Evolutionary conservation across 495 filamentous ascomycete species (phyloP).

Genomic region (Friedmanniomyces simplex): DNA sequence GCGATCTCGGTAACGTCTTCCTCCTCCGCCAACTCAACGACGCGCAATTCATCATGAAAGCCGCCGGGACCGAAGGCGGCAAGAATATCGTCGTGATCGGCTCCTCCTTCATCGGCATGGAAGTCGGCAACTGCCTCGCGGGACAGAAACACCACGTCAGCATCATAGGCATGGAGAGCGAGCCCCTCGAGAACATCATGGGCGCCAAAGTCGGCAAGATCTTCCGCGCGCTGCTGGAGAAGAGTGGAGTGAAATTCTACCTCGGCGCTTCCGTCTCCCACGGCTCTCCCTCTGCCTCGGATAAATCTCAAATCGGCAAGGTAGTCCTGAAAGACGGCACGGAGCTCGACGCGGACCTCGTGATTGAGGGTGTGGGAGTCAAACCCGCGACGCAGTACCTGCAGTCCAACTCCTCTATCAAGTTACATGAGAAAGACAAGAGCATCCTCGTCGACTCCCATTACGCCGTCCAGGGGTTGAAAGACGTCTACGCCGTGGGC

Average conservation of each 20-base stretch:
- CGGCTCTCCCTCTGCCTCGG: slow-evolving; percentile 55
- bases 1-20: slow-evolving; percentile 75
- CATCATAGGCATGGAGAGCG: slow-evolving; percentile 86
- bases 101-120: slow-evolving; percentile 93
- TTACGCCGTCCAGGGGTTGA: slow-evolving; percentile 61
- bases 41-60: slow-evolving; percentile 60
- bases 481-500: slow-evolving; percentile 84
- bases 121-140: slow-evolving; percentile 69
- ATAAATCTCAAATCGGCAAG: slow-evolving; percentile 60
- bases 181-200: slow-evolving; percentile 79
- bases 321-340: slow-evolving; percentile 83
- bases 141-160: slow-evolving; percentile 67
- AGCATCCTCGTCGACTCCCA: slow-evolving; percentile 66
- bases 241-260: slow-evolving; percentile 78
- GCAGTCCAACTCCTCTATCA: slow-evolving; percentile 48
- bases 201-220: slow-evolving; percentile 71
- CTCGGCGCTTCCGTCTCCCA: slow-evolving; percentile 71
- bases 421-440: slow-evolving; percentile 67
- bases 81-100: slow-evolving; percentile 92
- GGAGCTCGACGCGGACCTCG: slow-evolving; percentile 72
- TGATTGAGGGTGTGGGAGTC: slow-evolving; percentile 85
- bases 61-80: slow-evolving; percentile 64
- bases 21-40: slow-evolving; percentile 64
- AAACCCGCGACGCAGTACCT: slow-evolving; percentile 77
- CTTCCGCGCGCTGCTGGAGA: slow-evolving; percentile 65